Evolutionary conservation across 1,139 yeast genomes (phyloP).

Genomic region (Geotrichum candidum): DNA sequence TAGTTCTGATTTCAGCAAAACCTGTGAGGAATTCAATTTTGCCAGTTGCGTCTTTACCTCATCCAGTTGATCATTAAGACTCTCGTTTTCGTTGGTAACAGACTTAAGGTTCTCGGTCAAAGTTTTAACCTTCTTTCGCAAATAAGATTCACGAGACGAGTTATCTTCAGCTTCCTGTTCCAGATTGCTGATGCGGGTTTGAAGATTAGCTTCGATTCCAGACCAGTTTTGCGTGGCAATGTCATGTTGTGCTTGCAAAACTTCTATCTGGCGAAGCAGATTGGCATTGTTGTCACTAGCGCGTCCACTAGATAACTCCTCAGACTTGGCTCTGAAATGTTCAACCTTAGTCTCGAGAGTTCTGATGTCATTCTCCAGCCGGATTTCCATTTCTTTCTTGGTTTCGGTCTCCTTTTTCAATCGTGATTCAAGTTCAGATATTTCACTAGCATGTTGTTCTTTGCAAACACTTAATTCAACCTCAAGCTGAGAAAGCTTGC

Average conservation of each 20-base stretch:
- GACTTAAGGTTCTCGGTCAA: constrained; percentile 22
- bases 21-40: constrained; percentile 10
- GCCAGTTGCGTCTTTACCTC: constrained; percentile 24
- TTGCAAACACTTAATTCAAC: constrained; percentile 19
- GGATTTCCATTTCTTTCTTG: constrained; percentile 20
- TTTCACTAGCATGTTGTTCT: constrained; percentile 22
- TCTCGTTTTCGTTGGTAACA: constrained; percentile 25
- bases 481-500: constrained; percentile 20
- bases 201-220: constrained; percentile 50
- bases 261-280: constrained; percentile 42
- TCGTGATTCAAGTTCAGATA: constrained; percentile 24
- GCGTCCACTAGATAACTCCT: constrained; percentile 31
- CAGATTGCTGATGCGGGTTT: constrained; percentile 44
- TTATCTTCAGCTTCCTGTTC: constrained; percentile 38
- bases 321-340: constrained; percentile 40
- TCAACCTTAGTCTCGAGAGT: constrained; percentile 41
- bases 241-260: constrained; percentile 59
- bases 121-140: constrained; percentile 25
- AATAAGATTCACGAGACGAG: constrained; percentile 24
- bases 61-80: constrained; percentile 29
- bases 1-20: constrained; percentile 8
- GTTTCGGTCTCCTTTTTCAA: constrained; percentile 21
- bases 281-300: constrained; percentile 26
- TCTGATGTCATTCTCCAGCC: constrained; percentile 29
- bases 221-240: constrained; percentile 66